Conservation (phyloP, 257 asterid species). For the Solanum appendiculatum region DNA sequence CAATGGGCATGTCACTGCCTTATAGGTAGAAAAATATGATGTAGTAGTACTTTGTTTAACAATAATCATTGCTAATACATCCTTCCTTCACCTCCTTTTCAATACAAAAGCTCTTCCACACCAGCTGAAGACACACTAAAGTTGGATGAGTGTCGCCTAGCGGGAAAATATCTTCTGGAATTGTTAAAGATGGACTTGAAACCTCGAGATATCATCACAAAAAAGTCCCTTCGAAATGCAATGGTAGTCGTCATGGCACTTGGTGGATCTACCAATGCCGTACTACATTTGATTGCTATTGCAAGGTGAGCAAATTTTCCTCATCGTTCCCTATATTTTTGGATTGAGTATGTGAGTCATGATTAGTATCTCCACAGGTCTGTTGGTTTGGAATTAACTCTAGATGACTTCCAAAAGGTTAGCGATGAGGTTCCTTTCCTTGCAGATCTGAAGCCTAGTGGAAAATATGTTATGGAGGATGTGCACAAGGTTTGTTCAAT, state of each 20-base stretch:
- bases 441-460: slow-evolving; percentile 99
- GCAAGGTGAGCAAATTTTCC: slow-evolving; percentile 47
- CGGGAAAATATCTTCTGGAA: slow-evolving; percentile 82
- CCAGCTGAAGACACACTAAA: slow-evolving; percentile 98
- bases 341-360: slow-evolving; percentile 19
- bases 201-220: slow-evolving; percentile 90
- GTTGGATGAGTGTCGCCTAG: slow-evolving; percentile 94
- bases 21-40: slow-evolving; percentile 52
- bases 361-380: slow-evolving; percentile 55
- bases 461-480: slow-evolving; percentile 98
- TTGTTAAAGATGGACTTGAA: slow-evolving; percentile 89
- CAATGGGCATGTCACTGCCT: slow-evolving; percentile 98
- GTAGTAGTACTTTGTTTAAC: background rate
- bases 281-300: slow-evolving; percentile 92
- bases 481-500: slow-evolving; percentile 65
- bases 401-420: slow-evolving; percentile 92
- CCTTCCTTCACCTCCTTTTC: slow-evolving; percentile 1
- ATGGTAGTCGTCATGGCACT: slow-evolving; percentile 96
- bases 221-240: slow-evolving; percentile 71
- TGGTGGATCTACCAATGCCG: slow-evolving; percentile 98
- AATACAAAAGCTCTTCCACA: slow-evolving; percentile 66
- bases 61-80: background rate
- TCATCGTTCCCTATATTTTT: background rate
- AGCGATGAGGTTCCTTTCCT: slow-evolving; percentile 91
- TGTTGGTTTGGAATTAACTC: slow-evolving; percentile 74